phyloP scores from a whole-genome alignment of 768 basidiomycete species.

The Pisolithus marmoratus region DNA sequence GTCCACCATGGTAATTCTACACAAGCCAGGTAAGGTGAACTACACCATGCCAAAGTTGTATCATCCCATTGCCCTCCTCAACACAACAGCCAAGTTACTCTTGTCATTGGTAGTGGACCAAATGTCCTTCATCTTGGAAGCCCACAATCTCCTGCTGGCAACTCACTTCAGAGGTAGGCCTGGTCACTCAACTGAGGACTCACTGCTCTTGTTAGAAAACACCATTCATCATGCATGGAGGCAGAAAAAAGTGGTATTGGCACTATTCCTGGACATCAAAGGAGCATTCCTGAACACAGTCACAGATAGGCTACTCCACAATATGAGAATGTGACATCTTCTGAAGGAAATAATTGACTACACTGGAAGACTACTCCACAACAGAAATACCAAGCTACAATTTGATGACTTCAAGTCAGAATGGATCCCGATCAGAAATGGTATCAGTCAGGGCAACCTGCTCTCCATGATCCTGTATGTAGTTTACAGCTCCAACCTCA shows the following conservation, averaged over 20 bases:
- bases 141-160: slow-evolving; percentile 27
- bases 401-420: slow-evolving; percentile 18
- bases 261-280: too few relatives aligned
- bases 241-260: too few relatives aligned
- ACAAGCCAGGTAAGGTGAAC: slow-evolving; percentile 32
- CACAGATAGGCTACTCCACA: too few relatives aligned
- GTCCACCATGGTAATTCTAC: slow-evolving; percentile 27
- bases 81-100: slow-evolving; percentile 28
- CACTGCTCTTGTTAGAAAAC: too few relatives aligned
- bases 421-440: slow-evolving; percentile 1
- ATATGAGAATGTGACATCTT: background rate
- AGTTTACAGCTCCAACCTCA: slow-evolving; percentile 22
- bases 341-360: background rate
- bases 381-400: slow-evolving; percentile 2
- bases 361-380: slow-evolving; percentile 1
- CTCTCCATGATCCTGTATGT: slow-evolving; percentile 21
- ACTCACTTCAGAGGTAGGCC: too few relatives aligned
- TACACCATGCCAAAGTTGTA: slow-evolving; percentile 32
- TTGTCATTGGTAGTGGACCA: slow-evolving; percentile 19
- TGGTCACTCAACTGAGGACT: too few relatives aligned
- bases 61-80: slow-evolving; percentile 33
- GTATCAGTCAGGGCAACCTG: slow-evolving; percentile 28
- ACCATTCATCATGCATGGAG: too few relatives aligned
- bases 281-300: too few relatives aligned
- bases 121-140: slow-evolving; percentile 23